Evolutionary conservation across 352 stramenopile species (phyloP), one percentile per base, ranked within the genome.

Genomic region (Globisporangium radiosum): DNA sequence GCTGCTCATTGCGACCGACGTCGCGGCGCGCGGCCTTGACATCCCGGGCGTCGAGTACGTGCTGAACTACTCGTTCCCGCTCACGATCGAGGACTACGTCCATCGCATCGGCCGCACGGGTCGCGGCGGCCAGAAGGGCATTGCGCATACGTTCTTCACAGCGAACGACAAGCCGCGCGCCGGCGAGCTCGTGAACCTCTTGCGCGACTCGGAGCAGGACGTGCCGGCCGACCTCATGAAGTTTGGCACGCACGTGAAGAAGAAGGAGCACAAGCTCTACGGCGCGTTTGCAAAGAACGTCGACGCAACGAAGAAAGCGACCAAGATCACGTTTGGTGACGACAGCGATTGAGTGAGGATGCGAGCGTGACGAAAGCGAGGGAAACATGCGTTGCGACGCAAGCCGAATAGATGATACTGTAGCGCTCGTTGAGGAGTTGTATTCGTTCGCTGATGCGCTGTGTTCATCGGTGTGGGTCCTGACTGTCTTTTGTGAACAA

Each of bases 251-350:
- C 97, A 98, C 40, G 98, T 99, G 52, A 99, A 99, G 81, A 99
- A 99, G 85, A 99, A 99, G 90, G 95, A 99, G 73, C 95, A 99
- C 88, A 99, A 99, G 69, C 72, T 99, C 17, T 99, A 99, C 69
- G 97, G 97, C 52, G 97, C 95, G 52, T 98, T 98, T 50, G 91
- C 92, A 44, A 98, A 97, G 70, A 88, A 94, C 61, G 89, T 96
- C 45, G 90, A 97, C 68, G 90, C 96, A 70, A 81, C 59, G 61
- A 99, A 99, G 76, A 98, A 99, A 71, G 93, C 96, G 14, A 98
- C 92, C 15, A 99, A 99, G 75, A 99, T 99, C 71, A 98, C 85
- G 53, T 99, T 99, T 64, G 82, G 86, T 64, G 83, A 78, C 72
- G 77, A 91, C 51, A 72, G 72, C 60, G 77, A 92, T 55, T 88